A percentile compares a stretch with the other conserved stretches of the same genome.
phyloP scores from a whole-genome alignment of 768 basidiomycete species.

The Psilocybe cubensis region DNA sequence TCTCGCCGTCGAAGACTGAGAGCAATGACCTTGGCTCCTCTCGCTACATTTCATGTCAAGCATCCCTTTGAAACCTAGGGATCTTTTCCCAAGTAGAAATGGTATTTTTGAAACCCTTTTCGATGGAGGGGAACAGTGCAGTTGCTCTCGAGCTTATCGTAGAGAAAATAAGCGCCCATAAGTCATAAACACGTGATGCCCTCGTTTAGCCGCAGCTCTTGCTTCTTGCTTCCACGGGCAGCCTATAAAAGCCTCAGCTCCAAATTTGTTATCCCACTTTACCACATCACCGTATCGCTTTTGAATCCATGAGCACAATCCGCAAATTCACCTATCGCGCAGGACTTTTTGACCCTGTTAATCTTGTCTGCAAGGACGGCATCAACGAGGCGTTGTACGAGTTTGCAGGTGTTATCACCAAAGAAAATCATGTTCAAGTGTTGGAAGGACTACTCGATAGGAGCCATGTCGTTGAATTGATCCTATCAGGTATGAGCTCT shows the following conservation, averaged over 20 bases:
- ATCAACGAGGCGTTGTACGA: slow-evolving; percentile 23
- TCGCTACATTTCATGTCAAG: too few relatives aligned
- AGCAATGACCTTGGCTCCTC: too few relatives aligned
- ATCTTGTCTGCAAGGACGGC: slow-evolving; percentile 18
- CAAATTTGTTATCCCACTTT: background rate
- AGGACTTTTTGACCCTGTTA: slow-evolving; percentile 20
- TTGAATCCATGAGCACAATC: slow-evolving; percentile 19
- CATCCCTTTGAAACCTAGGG: too few relatives aligned
- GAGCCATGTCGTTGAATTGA: slow-evolving; percentile 23
- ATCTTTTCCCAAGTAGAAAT: too few relatives aligned
- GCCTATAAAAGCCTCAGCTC: slow-evolving; percentile 10
- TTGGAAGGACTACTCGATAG: slow-evolving; percentile 27
- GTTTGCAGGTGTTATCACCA: slow-evolving; percentile 24
- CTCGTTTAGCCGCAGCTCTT: slow-evolving; percentile 12
- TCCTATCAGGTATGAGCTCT: slow-evolving; percentile 25
- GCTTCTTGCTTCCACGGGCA: slow-evolving; percentile 1
- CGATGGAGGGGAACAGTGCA: background rate
- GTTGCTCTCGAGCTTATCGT: background rate
- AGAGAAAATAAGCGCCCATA: slow-evolving; percentile 9
- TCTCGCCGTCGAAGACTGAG: background rate
- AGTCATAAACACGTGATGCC: slow-evolving; percentile 13
- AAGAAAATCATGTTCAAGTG: slow-evolving; percentile 21
- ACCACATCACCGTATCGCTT: background rate
- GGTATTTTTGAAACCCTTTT: background rate
- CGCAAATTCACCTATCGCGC: slow-evolving; percentile 22